Evolutionary conservation across 345 rosid genomes (phyloP), one percentile per base, ranked within the genome.

Genomic region (Salix dunnii): DNA sequence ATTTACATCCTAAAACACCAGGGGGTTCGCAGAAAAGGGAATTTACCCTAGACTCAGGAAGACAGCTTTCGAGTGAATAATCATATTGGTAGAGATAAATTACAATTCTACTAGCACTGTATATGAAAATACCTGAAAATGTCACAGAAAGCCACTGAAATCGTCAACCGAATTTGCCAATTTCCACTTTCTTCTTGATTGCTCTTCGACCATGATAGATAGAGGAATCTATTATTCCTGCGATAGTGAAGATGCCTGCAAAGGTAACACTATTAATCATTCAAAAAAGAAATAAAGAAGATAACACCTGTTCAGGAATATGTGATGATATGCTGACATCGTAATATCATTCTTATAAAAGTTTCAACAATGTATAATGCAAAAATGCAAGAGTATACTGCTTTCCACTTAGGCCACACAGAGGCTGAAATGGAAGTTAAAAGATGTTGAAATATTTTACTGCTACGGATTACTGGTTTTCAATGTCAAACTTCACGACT

Each of bases 221-320:
- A 23, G 70, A 82, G 5, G 84, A 77, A 66, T 82, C 84, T 0
- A 77, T 33, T 51, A 82, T 77, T 48, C 84, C 84, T 20, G 84
- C 81, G 6, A 82, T 35, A 0, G 81, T 82, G 73, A 82, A 82
- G 8, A 78, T 74, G 46, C 84, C 84, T 82, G 60, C 46, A 31
- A n/a, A 23, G 35, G 12, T 18, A 33, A 23, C 68, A 18, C 3
- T 62, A 28, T 30, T 18, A 48, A 38, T 21, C 17, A 21, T 61
- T 62, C 49, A 17, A 65, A 12, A 61, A 18, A 68, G 6, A 33
- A 33, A 2, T 20, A 21, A 42, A 2, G 1, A 14, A 2, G 9
- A 10, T 0, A 14, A 63, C 7, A 3, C n/a, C 30, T 6, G n/a
- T 6, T 7, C 3, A 17, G n/a, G 16, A 3, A 35, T 6, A 28